Base-by-base conservation (phyloP, 139 green algal genomes). In the Chlamydomonas eustigma region DNA sequence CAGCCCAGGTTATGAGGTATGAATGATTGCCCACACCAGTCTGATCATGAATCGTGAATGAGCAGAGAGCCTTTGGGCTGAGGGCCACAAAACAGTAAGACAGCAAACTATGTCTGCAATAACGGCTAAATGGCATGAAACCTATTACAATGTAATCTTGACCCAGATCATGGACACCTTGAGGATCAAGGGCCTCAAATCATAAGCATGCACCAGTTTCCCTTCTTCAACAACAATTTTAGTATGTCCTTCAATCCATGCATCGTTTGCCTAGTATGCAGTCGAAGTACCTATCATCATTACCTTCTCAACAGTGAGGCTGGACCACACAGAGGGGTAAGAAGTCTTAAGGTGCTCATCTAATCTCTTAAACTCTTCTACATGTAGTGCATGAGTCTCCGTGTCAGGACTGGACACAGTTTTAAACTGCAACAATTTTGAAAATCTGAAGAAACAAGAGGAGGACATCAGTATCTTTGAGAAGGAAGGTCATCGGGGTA, bases 1-100 rank as follows among this genome's bases (percentile, higher is more conserved):
- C 58, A 22, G 31, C 33, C 58, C 58, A 69, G 31, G 58, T 69
- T 24, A 69, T 69, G 58, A 69, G 58, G 58, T 58, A 58, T 12
- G 44, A 58, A 12, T 28, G 12, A 18, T 58, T 58, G 44, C 44
- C 44, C 44, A 28, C 12, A 58, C 44, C 44, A 28, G 44, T 58
- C 44, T 58, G 44, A 18, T 12, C 44, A 58, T 12, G 44, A 58
- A 18, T 58, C 12, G 44, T 18, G 44, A 58, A 18, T 58, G 44
- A 58, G 44, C 12, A 58, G 44, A 58, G 44, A 28, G 44, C n/a
- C n/a, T n/a, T n/a, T n/a, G n/a, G n/a, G n/a, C n/a, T n/a, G n/a
- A n/a, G n/a, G n/a, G n/a, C n/a, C n/a, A n/a, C n/a, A n/a, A n/a
- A n/a, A n/a, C n/a, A n/a, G n/a, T n/a, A n/a, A n/a, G n/a, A n/a